phyloP scores from a whole-genome alignment of 2,329 filamentous ascomycete species.

The Emmonsiellopsis sp. region DNA sequence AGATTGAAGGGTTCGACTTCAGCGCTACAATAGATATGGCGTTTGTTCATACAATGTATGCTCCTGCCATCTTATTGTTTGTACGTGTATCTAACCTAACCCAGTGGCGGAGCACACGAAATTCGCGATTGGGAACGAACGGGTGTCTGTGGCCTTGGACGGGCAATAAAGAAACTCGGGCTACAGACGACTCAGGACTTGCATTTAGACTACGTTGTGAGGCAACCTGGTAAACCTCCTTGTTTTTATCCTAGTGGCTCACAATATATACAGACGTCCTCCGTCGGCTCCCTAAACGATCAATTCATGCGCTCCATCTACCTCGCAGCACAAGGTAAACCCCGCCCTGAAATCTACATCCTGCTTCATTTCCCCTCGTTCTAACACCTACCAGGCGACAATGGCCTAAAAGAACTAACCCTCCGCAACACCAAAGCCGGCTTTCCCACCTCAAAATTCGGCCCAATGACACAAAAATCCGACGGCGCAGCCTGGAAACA shows the following conservation, averaged over 20 bases:
- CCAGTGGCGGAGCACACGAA: constrained; percentile 49
- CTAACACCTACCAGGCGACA: constrained; percentile 31
- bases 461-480: constrained; percentile 28
- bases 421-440: constrained; percentile 18
- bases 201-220: constrained; percentile 64
- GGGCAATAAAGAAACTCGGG: constrained; percentile 55
- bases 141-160: constrained; percentile 67
- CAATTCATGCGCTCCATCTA: constrained; percentile 56
- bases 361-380: constrained; percentile 6
- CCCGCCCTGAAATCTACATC: not conserved
- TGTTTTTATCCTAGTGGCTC: constrained; percentile 2
- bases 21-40: constrained; percentile 59
- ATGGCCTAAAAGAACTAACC: constrained; percentile 36
- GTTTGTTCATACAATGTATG: constrained; percentile 80
- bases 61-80: constrained; percentile 4
- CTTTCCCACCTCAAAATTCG: constrained; percentile 13
- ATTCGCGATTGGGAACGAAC: constrained; percentile 44
- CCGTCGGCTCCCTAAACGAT: constrained; percentile 65
- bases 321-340: constrained; percentile 47
- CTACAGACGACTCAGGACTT: constrained; percentile 48
- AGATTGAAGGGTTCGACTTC: constrained; percentile 74
- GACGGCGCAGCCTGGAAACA: constrained; percentile 30
- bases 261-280: constrained; percentile 53
- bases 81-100: not conserved
- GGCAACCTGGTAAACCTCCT: constrained; percentile 16